Conservation (phyloP, 2,329 filamentous ascomycete species). For the Scytalidium lignicola region DNA sequence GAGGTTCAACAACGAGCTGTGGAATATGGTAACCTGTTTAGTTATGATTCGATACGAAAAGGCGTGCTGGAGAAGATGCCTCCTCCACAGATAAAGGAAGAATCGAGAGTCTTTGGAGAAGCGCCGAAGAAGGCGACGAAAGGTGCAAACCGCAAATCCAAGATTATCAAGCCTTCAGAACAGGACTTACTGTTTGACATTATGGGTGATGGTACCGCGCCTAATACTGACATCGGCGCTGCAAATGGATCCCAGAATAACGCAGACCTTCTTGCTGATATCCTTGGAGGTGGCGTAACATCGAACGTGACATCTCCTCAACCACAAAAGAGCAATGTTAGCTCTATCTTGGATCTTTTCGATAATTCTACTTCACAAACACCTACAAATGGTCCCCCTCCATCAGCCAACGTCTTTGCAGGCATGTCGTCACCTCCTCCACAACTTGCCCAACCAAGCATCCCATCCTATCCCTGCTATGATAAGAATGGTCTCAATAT, state of each 20-base stretch:
- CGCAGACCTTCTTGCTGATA: constrained; percentile 84
- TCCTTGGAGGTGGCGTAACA: constrained; percentile 69
- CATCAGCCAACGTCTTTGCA: constrained; percentile 44
- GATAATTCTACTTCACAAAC: constrained; percentile 40
- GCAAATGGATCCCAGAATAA: constrained; percentile 66
- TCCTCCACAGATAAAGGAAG: constrained; percentile 91
- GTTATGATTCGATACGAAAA: constrained; percentile 76
- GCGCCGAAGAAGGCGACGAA: constrained; percentile 65
- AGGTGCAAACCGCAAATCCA: constrained; percentile 67
- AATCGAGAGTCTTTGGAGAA: constrained; percentile 84
- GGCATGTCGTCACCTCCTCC: constrained; percentile 41
- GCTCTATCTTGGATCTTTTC: constrained; percentile 91
- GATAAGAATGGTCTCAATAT: constrained; percentile 80
- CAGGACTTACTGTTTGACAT: constrained; percentile 89
- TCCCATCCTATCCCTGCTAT: constrained; percentile 68
- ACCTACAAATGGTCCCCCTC: constrained; percentile 40
- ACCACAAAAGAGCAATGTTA: constrained; percentile 51
- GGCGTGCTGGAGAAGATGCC: constrained; percentile 98
- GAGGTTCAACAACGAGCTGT: constrained; percentile 95
- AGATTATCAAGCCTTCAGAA: constrained; percentile 76
- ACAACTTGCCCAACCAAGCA: constrained; percentile 32
- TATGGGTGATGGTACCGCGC: constrained; percentile 75
- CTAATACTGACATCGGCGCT: constrained; percentile 49
- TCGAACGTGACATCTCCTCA: constrained; percentile 42
- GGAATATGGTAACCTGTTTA: constrained; percentile 93